Evolutionary conservation across 2,329 filamentous ascomycete species (phyloP), one percentile per base, ranked within the genome.

Genomic region (Knufia fluminis): DNA sequence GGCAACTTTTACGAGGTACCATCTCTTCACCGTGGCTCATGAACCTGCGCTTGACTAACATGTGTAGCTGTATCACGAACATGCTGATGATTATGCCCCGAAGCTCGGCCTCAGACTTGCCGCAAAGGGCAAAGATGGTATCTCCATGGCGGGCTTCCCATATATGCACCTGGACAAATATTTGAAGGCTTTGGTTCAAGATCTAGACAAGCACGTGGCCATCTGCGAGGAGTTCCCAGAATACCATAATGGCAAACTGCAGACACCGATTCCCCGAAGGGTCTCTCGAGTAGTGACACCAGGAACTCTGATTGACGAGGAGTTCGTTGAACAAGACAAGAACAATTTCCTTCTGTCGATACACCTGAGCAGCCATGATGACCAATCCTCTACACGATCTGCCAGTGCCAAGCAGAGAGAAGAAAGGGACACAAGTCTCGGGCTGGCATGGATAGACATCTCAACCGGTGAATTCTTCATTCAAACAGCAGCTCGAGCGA

Each of bases 391-490:
- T 4, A 6, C n/a, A 7, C 4, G n/a, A 60, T 58, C 9, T 48
- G 57, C 20, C 60, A 62, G 41, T 61, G 64, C 6, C 51, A 50
- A 63, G 31, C 52, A 61, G 24, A 57, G 64, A 12, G 61, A 62
- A 19, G 56, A 62, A 4, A 60, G 62, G 24, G 56, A 58, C 22
- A 65, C 75, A 46, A 67, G 68, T 40, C 71, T 94, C 50, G 92
- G 92, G 2, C 71, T 98, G 44, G 86, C 92, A 35, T 98, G 92
- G 92, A 72, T 97, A 41, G 92, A 98, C 66, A 70, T 97, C 22
- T 96, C 92, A 7, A 98, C 92, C 2, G 92, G 92, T 12, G 86
- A 91, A 60, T 98, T 98, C 67, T 88, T 82, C 61, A 95, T 89
- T 0, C 89, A 97, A 62, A 73, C 72, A 16, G 83, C 85, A 0